phyloP scores from a whole-genome alignment of 164 flowering plant genomes.

The Tetracentron sinense region DNA sequence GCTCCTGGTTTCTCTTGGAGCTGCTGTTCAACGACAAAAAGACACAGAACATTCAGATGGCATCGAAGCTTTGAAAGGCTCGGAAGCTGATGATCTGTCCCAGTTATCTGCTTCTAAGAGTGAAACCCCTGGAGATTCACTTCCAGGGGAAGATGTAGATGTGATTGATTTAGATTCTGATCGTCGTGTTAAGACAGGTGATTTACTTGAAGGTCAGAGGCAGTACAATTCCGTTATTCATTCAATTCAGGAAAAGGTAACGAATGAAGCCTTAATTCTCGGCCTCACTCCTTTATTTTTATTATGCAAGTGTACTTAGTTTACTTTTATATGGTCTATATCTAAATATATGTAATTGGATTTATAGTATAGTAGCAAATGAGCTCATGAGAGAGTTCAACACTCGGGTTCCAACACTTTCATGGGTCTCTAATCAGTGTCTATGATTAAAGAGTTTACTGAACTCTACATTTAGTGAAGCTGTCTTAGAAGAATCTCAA shows the following conservation, averaged over 20 bases:
- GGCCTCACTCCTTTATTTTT: not conserved
- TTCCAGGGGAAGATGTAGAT: constrained; percentile 49
- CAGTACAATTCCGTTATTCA: constrained; percentile 91
- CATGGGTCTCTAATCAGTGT: not conserved
- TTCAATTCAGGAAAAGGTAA: constrained; percentile 92
- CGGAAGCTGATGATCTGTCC: constrained; percentile 46
- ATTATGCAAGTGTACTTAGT: too few relatives aligned
- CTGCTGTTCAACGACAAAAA: constrained; percentile 95
- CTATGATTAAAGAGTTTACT: not conserved
- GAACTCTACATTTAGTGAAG: not conserved
- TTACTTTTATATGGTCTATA: not conserved
- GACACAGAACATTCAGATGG: constrained; percentile 64
- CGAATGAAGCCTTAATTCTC: not conserved
- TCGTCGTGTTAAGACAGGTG: constrained; percentile 49
- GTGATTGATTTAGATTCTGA: constrained; percentile 42
- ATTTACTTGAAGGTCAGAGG: constrained; percentile 93
- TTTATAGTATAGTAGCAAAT: not conserved
- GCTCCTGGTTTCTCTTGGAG: constrained; percentile 82
- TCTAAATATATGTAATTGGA: not conserved
- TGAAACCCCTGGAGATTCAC: constrained; percentile 37
- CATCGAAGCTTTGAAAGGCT: constrained; percentile 48
- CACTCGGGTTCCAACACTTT: not conserved
- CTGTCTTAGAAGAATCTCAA: not conserved
- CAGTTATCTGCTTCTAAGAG: constrained; percentile 43
- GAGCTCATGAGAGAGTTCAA: not conserved